Evolutionary conservation across 1,284 basidiomycete species (phyloP), one percentile per base, ranked within the genome.

Genomic region (Papiliotrema terrestris): DNA sequence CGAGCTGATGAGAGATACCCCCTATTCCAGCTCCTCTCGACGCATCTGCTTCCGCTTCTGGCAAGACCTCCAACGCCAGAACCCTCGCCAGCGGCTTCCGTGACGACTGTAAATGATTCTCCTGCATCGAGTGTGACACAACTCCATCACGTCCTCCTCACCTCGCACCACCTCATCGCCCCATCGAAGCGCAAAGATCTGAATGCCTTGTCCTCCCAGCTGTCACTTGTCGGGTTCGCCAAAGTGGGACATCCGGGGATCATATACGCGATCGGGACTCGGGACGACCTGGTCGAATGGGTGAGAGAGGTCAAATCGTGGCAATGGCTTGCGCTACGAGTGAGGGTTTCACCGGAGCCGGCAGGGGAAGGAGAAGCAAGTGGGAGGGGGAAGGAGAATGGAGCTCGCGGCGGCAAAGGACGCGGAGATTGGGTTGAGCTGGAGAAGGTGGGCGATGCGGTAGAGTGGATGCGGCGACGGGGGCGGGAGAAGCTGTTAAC

Each of bases 211-310:
- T 81, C 83, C 0, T 79, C 80, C 17, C 79, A 82, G 22, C 80
- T 87, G 29, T 77, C 77, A 1, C 67, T 88, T 17, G 67, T 75
- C 0, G 86, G 87, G 0, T 88, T 88, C 66, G 83, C 85, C 5
- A 88, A 88, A 72, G 80, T 86, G 14, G 86, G 87, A 0, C 82
- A 88, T 65, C 86, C 87, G 1, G 86, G 86, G 5, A 78, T 86
- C 44, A 86, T 89, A 52, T 89, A 88, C 59, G 84, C 81, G 20
- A 79, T 84, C 62, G 87, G 87, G 2, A 64, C 67, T 8, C 74
- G 76, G 44, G 73, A 77, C 9, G 77, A 81, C 52, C 75, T 89
- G 19, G 80, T 83, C 60, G 83, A 85, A 59, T 88, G 88, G 63
- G 81, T 86, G 2, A 72, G 70, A 17, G 84, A 84, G 54, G 81